phyloP scores from a whole-genome alignment of 2,329 filamentous ascomycete species.

The Arthrobotrys conoides region DNA sequence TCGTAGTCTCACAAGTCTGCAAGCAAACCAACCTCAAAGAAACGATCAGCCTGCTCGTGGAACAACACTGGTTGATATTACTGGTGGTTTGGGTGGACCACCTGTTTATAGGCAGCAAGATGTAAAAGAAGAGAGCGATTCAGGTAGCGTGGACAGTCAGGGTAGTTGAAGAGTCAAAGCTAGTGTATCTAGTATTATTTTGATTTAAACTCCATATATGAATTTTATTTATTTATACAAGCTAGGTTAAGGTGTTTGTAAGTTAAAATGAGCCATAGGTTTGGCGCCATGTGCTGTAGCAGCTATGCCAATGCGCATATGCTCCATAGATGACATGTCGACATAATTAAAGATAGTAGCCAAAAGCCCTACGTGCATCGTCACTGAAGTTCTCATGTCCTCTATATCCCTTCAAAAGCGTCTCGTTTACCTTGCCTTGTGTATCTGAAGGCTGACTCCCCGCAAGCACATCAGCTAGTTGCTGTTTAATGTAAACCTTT shows the following conservation, averaged over 20 bases:
- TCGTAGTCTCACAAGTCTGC: not conserved
- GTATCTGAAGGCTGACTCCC: constrained; percentile 63
- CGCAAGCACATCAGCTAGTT: constrained; percentile 64
- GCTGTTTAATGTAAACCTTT: constrained; percentile 64
- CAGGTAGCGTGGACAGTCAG: not conserved
- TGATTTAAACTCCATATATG: too few relatives aligned
- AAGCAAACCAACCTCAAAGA: not conserved
- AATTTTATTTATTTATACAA: too few relatives aligned
- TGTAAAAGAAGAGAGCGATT: constrained; percentile 11
- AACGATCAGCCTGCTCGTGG: not conserved
- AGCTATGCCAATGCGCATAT: too few relatives aligned
- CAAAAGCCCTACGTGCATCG: constrained; percentile 55
- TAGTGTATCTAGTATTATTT: too few relatives aligned
- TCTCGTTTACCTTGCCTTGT: constrained; percentile 50
- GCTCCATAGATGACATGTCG: too few relatives aligned
- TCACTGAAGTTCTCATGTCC: constrained; percentile 45
- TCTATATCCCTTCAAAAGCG: constrained; percentile 42
- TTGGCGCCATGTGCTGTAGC: too few relatives aligned
- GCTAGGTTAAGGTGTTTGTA: too few relatives aligned
- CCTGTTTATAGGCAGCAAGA: constrained; percentile 9
- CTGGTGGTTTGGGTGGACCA: constrained; percentile 8
- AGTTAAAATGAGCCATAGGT: too few relatives aligned
- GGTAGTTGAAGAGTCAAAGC: too few relatives aligned
- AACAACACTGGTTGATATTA: not conserved
- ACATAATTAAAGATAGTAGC: constrained; percentile 51